A percentile compares a stretch with the other conserved stretches of the same genome.
Conservation (phyloP, 2,329 filamentous ascomycete genomes). For the Akanthomyces dipterigenus region DNA sequence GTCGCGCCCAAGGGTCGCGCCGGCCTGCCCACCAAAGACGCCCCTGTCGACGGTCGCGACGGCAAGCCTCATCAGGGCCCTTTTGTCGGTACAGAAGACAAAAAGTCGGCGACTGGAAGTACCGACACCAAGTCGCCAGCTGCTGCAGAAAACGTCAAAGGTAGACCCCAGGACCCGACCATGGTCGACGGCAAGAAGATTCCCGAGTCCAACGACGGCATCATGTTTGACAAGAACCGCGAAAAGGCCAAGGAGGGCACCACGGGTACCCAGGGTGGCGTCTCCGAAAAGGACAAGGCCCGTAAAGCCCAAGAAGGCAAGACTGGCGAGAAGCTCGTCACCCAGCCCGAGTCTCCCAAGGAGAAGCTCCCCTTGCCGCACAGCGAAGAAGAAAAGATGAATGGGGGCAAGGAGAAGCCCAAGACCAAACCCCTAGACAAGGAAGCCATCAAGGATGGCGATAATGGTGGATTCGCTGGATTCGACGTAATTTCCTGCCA, state of each 20-base stretch:
- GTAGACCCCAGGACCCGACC: constrained; percentile 44
- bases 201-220: constrained; percentile 64
- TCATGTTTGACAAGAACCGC: constrained; percentile 86
- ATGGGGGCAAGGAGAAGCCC: constrained; percentile 30
- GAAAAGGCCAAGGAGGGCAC: constrained; percentile 74
- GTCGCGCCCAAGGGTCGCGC: constrained; percentile 27
- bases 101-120: constrained; percentile 22
- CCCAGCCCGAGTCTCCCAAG: constrained; percentile 77
- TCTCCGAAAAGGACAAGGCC: constrained; percentile 79
- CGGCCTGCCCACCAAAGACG: constrained; percentile 57
- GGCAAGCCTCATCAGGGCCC: constrained; percentile 90
- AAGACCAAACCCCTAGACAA: constrained; percentile 32
- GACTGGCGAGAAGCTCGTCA: constrained; percentile 59
- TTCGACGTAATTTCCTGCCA: constrained; percentile 30
- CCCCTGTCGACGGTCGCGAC: constrained; percentile 86
- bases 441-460: constrained; percentile 35
- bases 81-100: constrained; percentile 52
- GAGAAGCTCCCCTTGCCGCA: constrained; percentile 77
- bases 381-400: constrained; percentile 67
- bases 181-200: constrained; percentile 55
- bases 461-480: constrained; percentile 28
- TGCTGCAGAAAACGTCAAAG: constrained; percentile 35
- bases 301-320: constrained; percentile 60
- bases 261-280: constrained; percentile 80
- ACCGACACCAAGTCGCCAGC: constrained; percentile 21